These are phyloP conservation scores for Rhizodiscina lignyota DNA, from an alignment of 495 filamentous ascomycete species.

Conservation along the genomic window DNA sequence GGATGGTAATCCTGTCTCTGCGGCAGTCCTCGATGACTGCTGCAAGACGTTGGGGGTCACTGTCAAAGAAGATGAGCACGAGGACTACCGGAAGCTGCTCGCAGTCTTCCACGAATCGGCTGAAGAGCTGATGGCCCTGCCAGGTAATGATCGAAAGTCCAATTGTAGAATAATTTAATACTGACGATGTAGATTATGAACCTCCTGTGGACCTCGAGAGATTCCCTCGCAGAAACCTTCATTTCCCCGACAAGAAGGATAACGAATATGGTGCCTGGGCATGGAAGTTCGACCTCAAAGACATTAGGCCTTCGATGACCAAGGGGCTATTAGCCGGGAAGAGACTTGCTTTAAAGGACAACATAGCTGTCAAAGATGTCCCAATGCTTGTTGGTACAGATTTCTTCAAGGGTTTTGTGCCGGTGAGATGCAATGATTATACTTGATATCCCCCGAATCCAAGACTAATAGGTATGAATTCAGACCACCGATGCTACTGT, in stretches of 20 bases:
- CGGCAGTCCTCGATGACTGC: constrained; percentile 11
- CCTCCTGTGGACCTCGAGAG: constrained; percentile 8
- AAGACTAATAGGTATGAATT: not conserved
- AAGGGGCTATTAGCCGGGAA: constrained; percentile 9
- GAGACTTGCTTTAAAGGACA: constrained; percentile 16
- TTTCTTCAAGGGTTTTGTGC: constrained; percentile 12
- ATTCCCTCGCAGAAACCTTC: constrained; percentile 13
- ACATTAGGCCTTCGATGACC: constrained; percentile 3
- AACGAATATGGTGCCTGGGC: constrained; percentile 16
- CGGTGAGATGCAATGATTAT: no score
- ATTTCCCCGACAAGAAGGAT: constrained; percentile 3
- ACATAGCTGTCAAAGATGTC: constrained; percentile 14
- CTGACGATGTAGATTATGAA: constrained; percentile 7
- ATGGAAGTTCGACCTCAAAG: constrained; percentile 13
- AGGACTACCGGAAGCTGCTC: constrained; percentile 17
- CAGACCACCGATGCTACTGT: constrained; percentile 22
- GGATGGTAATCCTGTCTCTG: no score
- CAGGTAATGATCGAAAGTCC: constrained; percentile 1
- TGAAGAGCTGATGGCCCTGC: constrained; percentile 13
- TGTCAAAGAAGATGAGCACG: constrained; percentile 15
- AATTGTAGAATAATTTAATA: no score
- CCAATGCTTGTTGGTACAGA: constrained; percentile 17
- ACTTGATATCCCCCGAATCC: not conserved
- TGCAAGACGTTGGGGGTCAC: constrained; percentile 10
- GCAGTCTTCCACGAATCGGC: constrained; percentile 17